Evolutionary conservation across 2,329 filamentous ascomycete genomes (phyloP), one percentile per base, ranked within the genome.

Genomic region (Fusarium sp.): DNA sequence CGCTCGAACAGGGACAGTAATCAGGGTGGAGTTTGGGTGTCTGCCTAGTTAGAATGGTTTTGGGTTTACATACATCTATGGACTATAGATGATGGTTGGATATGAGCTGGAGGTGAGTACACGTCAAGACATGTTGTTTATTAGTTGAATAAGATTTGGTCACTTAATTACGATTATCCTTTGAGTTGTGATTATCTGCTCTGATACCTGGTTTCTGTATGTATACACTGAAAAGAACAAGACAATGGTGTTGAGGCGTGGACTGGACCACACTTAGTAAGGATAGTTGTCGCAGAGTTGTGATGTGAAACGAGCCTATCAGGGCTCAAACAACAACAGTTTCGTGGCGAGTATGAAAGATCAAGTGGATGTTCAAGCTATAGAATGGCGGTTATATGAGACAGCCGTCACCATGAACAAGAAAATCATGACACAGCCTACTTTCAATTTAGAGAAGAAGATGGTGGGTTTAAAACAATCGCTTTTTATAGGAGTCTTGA

Each of bases 1-100:
- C 31, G 27, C 45, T 58, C 46, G 38, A 41, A 53, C 53, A 56
- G 88, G 73, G 87, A 86, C 53, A 82, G 83, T 82, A 89, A 72
- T 73, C 38, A 39, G 53, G 55, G 50, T 58, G 65, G 61, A 58
- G 56, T 54, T 62, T 47, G 45, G 70, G 60, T 62, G 54, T 66
- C 56, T 68, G 39, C 29, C 49, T 68, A 68, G 65, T 63, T 67
- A 72, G 70, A 72, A 50, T 29, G 54, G 58, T 54, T 53, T 54
- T 56, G 59, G 46, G 54, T 72, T 72, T 53, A 53, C 64, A 68
- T 59, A 56, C 42, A 36, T 58, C 70, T 52, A 61, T 61, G 22
- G 31, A 41, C 60, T 62, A 45, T 55, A 57, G 41, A 45, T 72
- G 49, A 62, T 62, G 50, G 49, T 67, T 57, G 49, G 64, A 46